Percentiles rank a stretch among this genome's conserved stretches.
Evolutionary conservation across 495 filamentous ascomycete species (phyloP).

Genomic region (Pseudomonodictys pantanalensis): DNA sequence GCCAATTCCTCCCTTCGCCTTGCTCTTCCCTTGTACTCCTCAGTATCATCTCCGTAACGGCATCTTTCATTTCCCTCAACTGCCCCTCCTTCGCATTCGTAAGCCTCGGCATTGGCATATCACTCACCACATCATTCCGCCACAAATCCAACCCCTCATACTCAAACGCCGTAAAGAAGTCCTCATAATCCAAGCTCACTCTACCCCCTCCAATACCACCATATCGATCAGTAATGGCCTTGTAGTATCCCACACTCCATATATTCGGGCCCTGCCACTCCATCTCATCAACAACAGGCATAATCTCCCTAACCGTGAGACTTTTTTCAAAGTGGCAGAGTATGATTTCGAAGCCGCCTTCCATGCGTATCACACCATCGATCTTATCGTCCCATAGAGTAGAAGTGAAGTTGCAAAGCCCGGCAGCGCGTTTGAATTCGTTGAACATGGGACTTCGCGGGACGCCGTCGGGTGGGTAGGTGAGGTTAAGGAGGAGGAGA

Average conservation of each 20-base stretch:
- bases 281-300: constrained; percentile 25
- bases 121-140: constrained; percentile 4
- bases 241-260: constrained; percentile 33
- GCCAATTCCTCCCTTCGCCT: constrained; percentile 52
- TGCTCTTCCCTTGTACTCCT: neutral
- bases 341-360: constrained; percentile 68
- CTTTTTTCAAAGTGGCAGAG: constrained; percentile 55
- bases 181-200: constrained; percentile 57
- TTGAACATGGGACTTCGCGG: constrained; percentile 31
- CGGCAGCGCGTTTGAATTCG: constrained; percentile 49
- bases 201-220: constrained; percentile 55
- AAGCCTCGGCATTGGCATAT: constrained; percentile 49
- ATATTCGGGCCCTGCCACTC: constrained; percentile 11
- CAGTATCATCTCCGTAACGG: constrained; percentile 45
- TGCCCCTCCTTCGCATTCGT: constrained; percentile 38
- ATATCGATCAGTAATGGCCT: constrained; percentile 55
- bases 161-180: constrained; percentile 58
- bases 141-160: constrained; percentile 39
- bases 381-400: constrained; percentile 50
- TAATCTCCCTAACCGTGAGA: constrained; percentile 20
- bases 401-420: constrained; percentile 50
- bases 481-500: constrained; percentile 46
- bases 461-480: constrained; percentile 1
- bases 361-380: constrained; percentile 64
- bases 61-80: constrained; percentile 44